Evolutionary conservation across 2,329 filamentous ascomycete species (phyloP), one percentile per base, ranked within the genome.

Genomic region (Polytolypa hystricis): DNA sequence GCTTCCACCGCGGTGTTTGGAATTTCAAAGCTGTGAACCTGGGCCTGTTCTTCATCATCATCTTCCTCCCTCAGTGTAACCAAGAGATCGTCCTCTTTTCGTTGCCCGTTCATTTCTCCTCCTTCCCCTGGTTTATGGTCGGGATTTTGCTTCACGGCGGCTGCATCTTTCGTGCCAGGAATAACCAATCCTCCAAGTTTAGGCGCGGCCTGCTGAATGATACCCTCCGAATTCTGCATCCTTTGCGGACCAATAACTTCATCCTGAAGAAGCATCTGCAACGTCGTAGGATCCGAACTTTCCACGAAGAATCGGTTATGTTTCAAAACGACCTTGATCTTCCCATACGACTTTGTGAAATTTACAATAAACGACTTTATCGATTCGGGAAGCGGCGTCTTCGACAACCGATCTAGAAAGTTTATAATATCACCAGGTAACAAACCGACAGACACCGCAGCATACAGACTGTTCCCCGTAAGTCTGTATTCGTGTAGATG

Each of bases 301-400:
- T 98, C 91, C 42, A 96, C 79, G 49, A 82, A 95, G 60, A 93
- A 95, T 47, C 84, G 83, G 44, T 89, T 96, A 51, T 95, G 83
- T 58, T 94, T 93, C 44, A 96, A 62, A 30, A 96, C 91, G 36
- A 96, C 74, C 58, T 94, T 91, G 38, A 95, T 86, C 61, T 95
- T 96, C 46, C 91, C 91, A 55, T 91, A 96, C 35, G 84, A 91
- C 45, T 84, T 79, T 4, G 86, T 93, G 44, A 85, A 91, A 42
- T 77, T 77, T 46, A 89, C 69, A 46, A 81, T 89, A 57, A 89
- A 95, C 6, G 75, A 67, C 42, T 79, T 74, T 42, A 96, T 83
- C 32, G 78, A 74, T n/a, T 82, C 73, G 0, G 89, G 86, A 9
- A 96, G 67, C 5, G 82, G 79, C 2, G 83, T 93, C 65, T 96